Evolutionary conservation across 371 early-diverging fungal genomes (phyloP).

Genomic region (Mortierella polycephala): DNA sequence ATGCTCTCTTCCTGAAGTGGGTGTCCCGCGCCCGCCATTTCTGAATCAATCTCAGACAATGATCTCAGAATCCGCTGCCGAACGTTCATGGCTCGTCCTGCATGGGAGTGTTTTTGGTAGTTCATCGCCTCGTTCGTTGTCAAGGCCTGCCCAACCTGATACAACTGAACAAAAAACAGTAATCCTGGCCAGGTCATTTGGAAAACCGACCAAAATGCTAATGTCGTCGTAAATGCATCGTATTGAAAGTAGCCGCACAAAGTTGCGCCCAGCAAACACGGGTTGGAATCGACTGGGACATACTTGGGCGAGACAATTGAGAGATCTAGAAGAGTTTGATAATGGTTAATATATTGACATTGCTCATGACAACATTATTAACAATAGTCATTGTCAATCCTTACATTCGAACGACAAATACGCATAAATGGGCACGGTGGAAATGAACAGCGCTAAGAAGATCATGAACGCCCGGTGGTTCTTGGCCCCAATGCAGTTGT

Average conservation of each 20-base stretch:
- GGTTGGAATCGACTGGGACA: conserved; percentile 57
- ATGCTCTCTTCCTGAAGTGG: conserved; percentile 57
- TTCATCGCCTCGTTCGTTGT: conserved; percentile 95
- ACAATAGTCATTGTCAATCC: conserved; percentile 16
- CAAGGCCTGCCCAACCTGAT: conserved; percentile 78
- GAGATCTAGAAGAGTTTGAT: conserved; percentile 30
- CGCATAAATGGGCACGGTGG: conserved; percentile 68
- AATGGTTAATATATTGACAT: not conserved
- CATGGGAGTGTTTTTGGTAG: conserved; percentile 64
- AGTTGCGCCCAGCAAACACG: conserved; percentile 70
- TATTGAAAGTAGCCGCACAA: conserved; percentile 79
- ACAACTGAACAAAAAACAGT: conserved; percentile 78
- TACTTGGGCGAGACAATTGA: conserved; percentile 39
- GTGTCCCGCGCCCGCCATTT: conserved; percentile 43
- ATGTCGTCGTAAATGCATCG: conserved; percentile 76
- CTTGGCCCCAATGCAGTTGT: conserved; percentile 84
- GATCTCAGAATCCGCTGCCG: conserved; percentile 55
- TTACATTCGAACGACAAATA: conserved; percentile 75
- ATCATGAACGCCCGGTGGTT: conserved; percentile 90
- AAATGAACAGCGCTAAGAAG: conserved; percentile 73
- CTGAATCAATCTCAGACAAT: conserved; percentile 54
- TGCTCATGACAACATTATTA: no score
- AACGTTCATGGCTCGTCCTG: conserved; percentile 54
- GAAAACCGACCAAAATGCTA: conserved; percentile 76
- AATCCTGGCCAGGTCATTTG: conserved; percentile 87